These are phyloP conservation scores for Xylaria palmicola DNA, from an alignment of 495 filamentous ascomycete species.

Conservation along the genomic window DNA sequence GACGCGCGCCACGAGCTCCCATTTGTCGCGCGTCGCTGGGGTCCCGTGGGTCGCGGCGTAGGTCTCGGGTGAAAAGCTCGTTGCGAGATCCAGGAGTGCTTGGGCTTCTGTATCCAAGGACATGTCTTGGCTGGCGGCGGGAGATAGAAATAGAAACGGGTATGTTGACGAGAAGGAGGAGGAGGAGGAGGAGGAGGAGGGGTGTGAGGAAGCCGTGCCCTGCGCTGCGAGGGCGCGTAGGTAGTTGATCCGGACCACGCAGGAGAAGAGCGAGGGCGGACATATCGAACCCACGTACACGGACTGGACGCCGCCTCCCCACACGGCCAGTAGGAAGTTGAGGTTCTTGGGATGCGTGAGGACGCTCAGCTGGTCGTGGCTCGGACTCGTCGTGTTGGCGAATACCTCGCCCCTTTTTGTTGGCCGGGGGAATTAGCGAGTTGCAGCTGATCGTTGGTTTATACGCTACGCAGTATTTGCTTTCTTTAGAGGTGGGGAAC, in stretches of 20 bases:
- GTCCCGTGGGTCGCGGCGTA: not conserved
- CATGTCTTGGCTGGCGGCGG: not conserved
- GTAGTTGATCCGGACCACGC: conserved; percentile 9
- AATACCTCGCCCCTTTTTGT: conserved; percentile 11
- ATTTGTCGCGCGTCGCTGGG: not conserved
- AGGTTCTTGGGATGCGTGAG: conserved; percentile 9
- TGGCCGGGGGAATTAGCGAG: not conserved
- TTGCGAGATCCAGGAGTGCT: not conserved
- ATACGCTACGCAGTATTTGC: too few relatives aligned
- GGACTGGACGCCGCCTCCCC: not conserved
- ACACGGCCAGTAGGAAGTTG: not conserved
- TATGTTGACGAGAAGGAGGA: not conserved
- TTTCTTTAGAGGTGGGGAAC: too few relatives aligned
- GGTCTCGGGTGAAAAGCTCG: conserved; percentile 2
- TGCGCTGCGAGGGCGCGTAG: conserved; percentile 6
- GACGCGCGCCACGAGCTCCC: conserved; percentile 11
- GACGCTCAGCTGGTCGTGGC: conserved; percentile 3
- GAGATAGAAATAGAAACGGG: not conserved
- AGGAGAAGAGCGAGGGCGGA: not conserved
- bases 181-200: not conserved
- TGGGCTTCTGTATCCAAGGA: not conserved
- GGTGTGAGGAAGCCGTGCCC: not conserved
- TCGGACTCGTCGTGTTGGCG: conserved; percentile 17
- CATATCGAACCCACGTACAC: conserved; percentile 15
- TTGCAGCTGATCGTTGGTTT: too few relatives aligned